These are phyloP conservation scores for Coniochaeta sp. DNA, from an alignment of 2,329 filamentous ascomycete species.

Conservation along the genomic window DNA sequence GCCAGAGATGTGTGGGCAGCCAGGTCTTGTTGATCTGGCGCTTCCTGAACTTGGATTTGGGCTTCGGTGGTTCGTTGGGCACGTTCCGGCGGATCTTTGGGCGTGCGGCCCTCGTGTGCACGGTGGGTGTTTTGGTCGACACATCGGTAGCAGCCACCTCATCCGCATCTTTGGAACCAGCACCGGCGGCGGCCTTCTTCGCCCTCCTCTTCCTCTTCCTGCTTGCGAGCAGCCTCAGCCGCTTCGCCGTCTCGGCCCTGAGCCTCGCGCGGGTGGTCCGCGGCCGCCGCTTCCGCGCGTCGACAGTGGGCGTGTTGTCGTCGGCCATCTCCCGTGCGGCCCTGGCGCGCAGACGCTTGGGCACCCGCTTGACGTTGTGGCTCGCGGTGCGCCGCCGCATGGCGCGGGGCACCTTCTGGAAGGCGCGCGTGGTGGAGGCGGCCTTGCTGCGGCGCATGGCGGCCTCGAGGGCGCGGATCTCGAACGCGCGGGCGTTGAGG, in stretches of 20 bases:
- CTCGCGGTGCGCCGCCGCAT: constrained; percentile 84
- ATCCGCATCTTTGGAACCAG: constrained; percentile 6
- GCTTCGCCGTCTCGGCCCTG: constrained; percentile 69
- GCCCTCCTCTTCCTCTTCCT: constrained; percentile 41
- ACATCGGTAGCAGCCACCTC: constrained; percentile 1
- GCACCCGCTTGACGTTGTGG: constrained; percentile 89
- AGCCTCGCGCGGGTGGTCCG: constrained; percentile 50
- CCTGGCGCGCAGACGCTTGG: constrained; percentile 63
- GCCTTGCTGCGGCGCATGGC: constrained; percentile 71
- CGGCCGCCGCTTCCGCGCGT: constrained; percentile 54
- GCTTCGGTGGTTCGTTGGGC: constrained; percentile 50
- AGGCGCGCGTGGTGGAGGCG: constrained; percentile 61
- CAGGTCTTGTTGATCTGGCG: constrained; percentile 85
- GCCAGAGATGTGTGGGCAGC: constrained; percentile 91
- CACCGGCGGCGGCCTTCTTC: constrained; percentile 17
- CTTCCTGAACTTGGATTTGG: constrained; percentile 68
- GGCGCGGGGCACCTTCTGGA: constrained; percentile 81
- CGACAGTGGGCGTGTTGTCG: constrained; percentile 83
- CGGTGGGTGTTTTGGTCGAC: constrained; percentile 6
- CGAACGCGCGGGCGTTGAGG: constrained; percentile 76
- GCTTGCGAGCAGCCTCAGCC: constrained; percentile 55
- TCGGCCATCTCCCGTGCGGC: constrained; percentile 72
- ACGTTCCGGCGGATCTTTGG: constrained; percentile 65
- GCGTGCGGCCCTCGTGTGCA: constrained; percentile 35
- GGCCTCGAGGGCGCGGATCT: constrained; percentile 77